These are phyloP conservation scores for Lathyrus sativus DNA, from an alignment of 306 rosid species.

Conservation along the genomic window DNA sequence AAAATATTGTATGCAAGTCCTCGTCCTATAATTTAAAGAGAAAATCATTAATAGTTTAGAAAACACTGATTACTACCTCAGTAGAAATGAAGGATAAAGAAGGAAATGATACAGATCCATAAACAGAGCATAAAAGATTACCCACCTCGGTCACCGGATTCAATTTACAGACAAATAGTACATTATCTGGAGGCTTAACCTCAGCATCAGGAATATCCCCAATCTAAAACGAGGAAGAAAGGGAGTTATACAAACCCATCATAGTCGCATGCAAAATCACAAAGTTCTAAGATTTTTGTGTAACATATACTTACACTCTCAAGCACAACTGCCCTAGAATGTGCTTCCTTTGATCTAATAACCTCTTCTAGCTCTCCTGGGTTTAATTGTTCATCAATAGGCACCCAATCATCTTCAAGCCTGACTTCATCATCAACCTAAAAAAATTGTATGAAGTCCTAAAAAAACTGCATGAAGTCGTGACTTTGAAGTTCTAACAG, in stretches of 20 bases:
- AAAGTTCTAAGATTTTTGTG: constrained; percentile 1
- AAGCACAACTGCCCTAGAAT: constrained; percentile 92
- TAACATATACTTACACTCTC: constrained; percentile 75
- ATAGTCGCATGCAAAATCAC: constrained; percentile 10
- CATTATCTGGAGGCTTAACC: constrained; percentile 89
- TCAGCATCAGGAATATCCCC: constrained; percentile 99
- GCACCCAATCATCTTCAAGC: constrained; percentile 99
- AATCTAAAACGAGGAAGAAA: constrained; percentile 56
- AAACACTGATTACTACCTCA: neutral
- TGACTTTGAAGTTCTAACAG: constrained; percentile 27
- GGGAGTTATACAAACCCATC: constrained; percentile 7
- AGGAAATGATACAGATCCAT: constrained; percentile 28
- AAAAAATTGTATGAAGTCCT: constrained; percentile 49
- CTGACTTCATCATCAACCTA: constrained; percentile 85
- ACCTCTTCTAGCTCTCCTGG: constrained; percentile 83
- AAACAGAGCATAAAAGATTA: constrained; percentile 16
- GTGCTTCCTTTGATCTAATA: constrained; percentile 80
- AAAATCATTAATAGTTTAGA: constrained; percentile 19
- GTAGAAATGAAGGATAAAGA: neutral
- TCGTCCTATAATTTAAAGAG: constrained; percentile 65
- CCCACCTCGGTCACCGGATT: constrained; percentile 96
- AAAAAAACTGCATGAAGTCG: constrained; percentile 39
- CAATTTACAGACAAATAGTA: constrained; percentile 90
- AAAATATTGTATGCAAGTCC: constrained; percentile 91
- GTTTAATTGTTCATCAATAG: constrained; percentile 84